Conservation (phyloP, 352 stramenopile species). For the Pythium aristosporum region DNA sequence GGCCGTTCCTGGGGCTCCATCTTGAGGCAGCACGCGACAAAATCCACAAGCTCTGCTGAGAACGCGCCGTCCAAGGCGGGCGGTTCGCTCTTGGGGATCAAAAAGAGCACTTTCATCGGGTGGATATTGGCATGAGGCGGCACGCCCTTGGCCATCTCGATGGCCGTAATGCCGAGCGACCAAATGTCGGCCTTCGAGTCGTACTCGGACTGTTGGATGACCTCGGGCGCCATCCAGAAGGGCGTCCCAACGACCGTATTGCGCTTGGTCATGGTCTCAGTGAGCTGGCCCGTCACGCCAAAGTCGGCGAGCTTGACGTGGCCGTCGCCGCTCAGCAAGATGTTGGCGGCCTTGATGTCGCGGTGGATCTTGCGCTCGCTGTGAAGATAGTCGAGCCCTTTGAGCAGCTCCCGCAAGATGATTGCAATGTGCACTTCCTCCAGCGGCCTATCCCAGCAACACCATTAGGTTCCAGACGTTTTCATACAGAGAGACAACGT, state of each 20-base stretch:
- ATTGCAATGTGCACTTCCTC: constrained; percentile 84
- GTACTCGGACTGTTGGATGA: constrained; percentile 87
- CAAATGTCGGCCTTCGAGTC: constrained; percentile 83
- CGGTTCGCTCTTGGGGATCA: constrained; percentile 96
- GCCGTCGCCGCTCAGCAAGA: constrained; percentile 74
- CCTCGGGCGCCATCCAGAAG: constrained; percentile 92
- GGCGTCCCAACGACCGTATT: constrained; percentile 89
- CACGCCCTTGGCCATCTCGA: constrained; percentile 87
- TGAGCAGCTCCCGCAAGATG: constrained; percentile 77
- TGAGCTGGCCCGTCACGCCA: constrained; percentile 89
- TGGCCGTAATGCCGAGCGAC: constrained; percentile 87
- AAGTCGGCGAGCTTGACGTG: constrained; percentile 90
- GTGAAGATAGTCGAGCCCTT: constrained; percentile 78
- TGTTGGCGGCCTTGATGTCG: constrained; percentile 83
- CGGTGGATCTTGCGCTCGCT: constrained; percentile 86
- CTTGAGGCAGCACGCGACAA: constrained; percentile 86
- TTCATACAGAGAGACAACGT: background rate
- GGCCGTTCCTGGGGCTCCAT: constrained; percentile 87
- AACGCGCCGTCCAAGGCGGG: constrained; percentile 80
- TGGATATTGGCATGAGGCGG: constrained; percentile 94
- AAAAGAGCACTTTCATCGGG: constrained; percentile 98
- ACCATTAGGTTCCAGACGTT: too few species aligned
- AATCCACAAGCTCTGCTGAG: constrained; percentile 83
- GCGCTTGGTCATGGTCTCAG: constrained; percentile 89
- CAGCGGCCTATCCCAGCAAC: constrained; percentile 40